Base-by-base conservation (phyloP, 2,329 filamentous ascomycete genomes). In the Sclerotinia minor region DNA sequence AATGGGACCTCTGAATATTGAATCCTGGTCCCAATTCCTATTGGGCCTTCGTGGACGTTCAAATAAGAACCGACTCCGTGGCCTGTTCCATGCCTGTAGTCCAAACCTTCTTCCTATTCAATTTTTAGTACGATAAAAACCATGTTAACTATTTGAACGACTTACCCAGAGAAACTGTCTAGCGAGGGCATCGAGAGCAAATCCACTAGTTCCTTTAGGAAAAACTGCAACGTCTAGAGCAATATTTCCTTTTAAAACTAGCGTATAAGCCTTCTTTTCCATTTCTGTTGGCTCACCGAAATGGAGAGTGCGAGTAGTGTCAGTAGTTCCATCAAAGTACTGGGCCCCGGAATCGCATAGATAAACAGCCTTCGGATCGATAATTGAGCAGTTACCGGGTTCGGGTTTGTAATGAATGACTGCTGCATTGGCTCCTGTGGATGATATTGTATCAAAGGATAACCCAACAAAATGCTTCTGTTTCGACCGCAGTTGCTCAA, bases 311-410 rank as follows among this genome's bases (percentile, higher is more conserved):
- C 95, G 86, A 6, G 95, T 99, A 0, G 92, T 96, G 76, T 99
- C 95, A 0, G 95, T 99, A 0, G 95, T 99, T 67, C 95, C 95
- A 77, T 99, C 95, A 3, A 91, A 83, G 75, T 94, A 99, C 78
- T 99, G 95, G n/a, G 92, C 95, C 29, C 95, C 95, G 29, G 95
- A 98, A 79, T 99, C 95, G 77, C 95, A 99, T 3, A 99, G 87
- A 76, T 99, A 99, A 68, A 99, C 87, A 19, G 89, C 88, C 8
- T 88, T 87, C 0, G 92, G 92, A 73, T 99, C 92, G 73, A 99
- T 92, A 38, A 86, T 81, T 11, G 93, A 86, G 79, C 94, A 98
- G 71, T 84, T 89, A 26, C 91, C 92, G 67, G 85, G 87, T 76
- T 97, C 92, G 0, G 95, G 94, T 73, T 90, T 91, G 82, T 99